Conservation (phyloP, 441 rosid species). For the Adansonia madagascariensis region DNA sequence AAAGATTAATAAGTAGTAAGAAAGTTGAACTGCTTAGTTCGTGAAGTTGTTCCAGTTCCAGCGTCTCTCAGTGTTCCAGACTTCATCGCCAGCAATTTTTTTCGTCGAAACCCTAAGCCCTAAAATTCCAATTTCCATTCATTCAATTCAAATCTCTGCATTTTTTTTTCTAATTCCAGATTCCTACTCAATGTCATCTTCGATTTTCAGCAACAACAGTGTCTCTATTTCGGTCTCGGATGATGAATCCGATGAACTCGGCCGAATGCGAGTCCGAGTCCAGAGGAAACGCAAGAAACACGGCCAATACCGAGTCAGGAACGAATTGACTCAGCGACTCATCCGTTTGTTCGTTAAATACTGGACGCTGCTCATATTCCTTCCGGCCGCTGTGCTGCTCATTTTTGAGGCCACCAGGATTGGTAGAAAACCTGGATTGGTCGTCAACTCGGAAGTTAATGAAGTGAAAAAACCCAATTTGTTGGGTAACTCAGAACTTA, state of each 20-base stretch:
- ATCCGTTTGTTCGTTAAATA: constrained; percentile 56
- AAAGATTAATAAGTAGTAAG: too few species aligned
- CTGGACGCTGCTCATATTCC: constrained; percentile 66
- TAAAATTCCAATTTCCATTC: neutral
- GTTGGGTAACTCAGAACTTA: constrained; percentile 4
- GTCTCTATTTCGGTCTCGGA: constrained; percentile 75
- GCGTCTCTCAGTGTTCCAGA: too few species aligned
- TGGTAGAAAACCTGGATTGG: constrained; percentile 41
- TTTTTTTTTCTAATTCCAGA: neutral
- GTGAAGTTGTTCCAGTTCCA: too few species aligned
- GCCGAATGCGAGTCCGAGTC: constrained; percentile 67
- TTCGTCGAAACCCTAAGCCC: neutral
- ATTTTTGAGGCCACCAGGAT: constrained; percentile 74
- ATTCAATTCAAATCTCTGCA: neutral
- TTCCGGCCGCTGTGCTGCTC: constrained; percentile 63
- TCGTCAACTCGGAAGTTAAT: constrained; percentile 23
- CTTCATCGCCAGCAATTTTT: too few species aligned
- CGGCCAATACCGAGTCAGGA: constrained; percentile 40
- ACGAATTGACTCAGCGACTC: constrained; percentile 52
- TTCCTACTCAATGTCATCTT: constrained; percentile 30
- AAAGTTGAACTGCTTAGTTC: too few species aligned
- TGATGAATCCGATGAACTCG: constrained; percentile 71
- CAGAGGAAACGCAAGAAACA: constrained; percentile 79
- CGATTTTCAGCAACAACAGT: constrained; percentile 41
- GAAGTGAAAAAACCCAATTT: constrained; percentile 29